Evolutionary conservation across 176 grass and related monocot species (phyloP).

Genomic region (Phragmites australis): DNA sequence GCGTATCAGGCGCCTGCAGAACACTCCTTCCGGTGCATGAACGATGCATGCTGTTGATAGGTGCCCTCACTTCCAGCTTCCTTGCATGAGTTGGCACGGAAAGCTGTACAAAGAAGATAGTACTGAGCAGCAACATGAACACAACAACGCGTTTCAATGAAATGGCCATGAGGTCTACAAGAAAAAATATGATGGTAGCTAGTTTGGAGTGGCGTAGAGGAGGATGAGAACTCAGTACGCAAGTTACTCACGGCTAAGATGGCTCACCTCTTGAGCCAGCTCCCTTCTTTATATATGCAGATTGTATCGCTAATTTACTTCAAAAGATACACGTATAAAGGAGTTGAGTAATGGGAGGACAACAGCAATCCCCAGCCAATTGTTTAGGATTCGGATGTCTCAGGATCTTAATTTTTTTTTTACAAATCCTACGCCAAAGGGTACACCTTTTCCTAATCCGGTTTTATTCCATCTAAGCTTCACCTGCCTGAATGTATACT

Average conservation of each 20-base stretch:
- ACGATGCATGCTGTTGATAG: conserved; percentile 1
- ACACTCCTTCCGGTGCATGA: conserved; percentile 8
- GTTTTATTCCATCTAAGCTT: conserved; percentile 54
- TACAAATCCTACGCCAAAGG: conserved; percentile 21
- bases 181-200: not conserved
- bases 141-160: not conserved
- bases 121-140: conserved; percentile 39
- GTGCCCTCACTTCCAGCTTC: conserved; percentile 34
- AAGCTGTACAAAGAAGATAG: conserved; percentile 49
- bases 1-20: not conserved
- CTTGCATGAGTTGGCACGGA: conserved; percentile 43
- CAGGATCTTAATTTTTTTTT: conserved; percentile 3
- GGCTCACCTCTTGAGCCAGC: conserved; percentile 32
- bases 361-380: conserved; percentile 37
- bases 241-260: conserved; percentile 38
- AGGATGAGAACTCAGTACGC: not conserved
- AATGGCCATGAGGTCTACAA: conserved; percentile 46
- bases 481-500: conserved; percentile 37
- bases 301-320: conserved; percentile 37
- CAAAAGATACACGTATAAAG: conserved; percentile 45
- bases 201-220: conserved; percentile 28
- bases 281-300: conserved; percentile 56
- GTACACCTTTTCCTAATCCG: conserved; percentile 60
- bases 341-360: conserved; percentile 43
- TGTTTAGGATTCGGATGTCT: conserved; percentile 38